Base-by-base conservation (phyloP, 257 asterid species). In the Coffea canephora region DNA sequence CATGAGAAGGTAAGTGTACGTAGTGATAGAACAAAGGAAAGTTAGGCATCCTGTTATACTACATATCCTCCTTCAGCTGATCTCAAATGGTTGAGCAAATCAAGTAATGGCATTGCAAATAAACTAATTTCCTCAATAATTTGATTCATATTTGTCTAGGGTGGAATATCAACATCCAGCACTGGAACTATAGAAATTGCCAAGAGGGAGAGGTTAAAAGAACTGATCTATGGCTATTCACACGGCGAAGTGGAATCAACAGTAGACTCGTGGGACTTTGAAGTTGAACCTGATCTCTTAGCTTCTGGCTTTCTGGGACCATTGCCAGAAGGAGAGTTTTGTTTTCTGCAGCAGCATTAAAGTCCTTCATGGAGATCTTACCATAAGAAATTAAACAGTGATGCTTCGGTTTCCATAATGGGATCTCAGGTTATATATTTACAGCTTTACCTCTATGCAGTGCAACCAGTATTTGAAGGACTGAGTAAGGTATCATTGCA, bases 1-100 rank as follows among this genome's bases (percentile, higher is more conserved):
- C 76, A 79, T n/a, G 86, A 83, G 41, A 86, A 88, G 90, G 91
- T 87, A 34, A 48, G 66, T 69, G 21, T n/a, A n/a, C 5, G 4
- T 7, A 36, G 25, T 46, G 39, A 45, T 72, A 39, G 43, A 12
- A 31, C 75, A 8, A 19, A 50, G 1, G 8, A 3, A 34, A 11
- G 18, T 18, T 48, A 3, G 0, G n/a, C 23, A 57, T 73, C 34
- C 34, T 31, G 34, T 31, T 31, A 31, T 31, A 31, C 34, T 31
- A 31, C 0, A 31, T 31, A 31, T 31, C 34, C 34, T 31, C 34
- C 34, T 31, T 31, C 34, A 31, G 34, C 34, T 31, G 34, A 31
- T 31, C 34, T 31, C 21, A 31, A 21, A 25, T 48, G 9, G 12
- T n/a, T 46, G 54, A 23, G 41, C 11, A 12, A 14, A 71, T 39